Percentiles rank a stretch among this genome's conserved stretches.
These are phyloP conservation scores for Alternaria triticina DNA, from an alignment of 2,329 filamentous ascomycete species.

Conservation along the genomic window DNA sequence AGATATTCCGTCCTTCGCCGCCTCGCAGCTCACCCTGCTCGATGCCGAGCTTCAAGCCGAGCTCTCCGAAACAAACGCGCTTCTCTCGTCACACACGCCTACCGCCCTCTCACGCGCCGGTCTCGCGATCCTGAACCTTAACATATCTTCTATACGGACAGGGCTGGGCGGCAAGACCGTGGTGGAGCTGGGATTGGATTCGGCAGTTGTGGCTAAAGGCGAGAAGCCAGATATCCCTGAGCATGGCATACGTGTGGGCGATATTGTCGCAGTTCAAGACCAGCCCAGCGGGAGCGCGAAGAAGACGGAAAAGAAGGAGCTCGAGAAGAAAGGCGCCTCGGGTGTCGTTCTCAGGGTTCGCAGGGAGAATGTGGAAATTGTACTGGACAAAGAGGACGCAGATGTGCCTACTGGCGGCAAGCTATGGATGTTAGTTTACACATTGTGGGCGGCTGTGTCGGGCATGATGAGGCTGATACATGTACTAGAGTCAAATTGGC, in stretches of 20 bases:
- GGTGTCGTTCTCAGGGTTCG: constrained; percentile 74
- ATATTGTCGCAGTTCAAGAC: constrained; percentile 78
- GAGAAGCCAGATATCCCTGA: constrained; percentile 66
- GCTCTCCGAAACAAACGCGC: constrained; percentile 70
- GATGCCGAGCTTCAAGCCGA: constrained; percentile 74
- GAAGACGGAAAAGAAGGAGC: constrained; percentile 73
- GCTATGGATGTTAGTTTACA: constrained; percentile 65
- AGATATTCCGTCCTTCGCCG: constrained; percentile 72
- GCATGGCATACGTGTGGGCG: constrained; percentile 77
- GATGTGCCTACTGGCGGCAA: constrained; percentile 61
- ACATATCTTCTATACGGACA: constrained; percentile 77
- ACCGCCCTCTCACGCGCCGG: constrained; percentile 74
- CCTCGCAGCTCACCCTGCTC: constrained; percentile 73
- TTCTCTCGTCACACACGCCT: constrained; percentile 73
- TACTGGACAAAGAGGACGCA: constrained; percentile 69
- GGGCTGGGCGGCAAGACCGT: constrained; percentile 92
- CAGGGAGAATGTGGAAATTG: constrained; percentile 66
- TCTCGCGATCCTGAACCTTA: constrained; percentile 79
- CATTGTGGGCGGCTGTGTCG: not conserved
- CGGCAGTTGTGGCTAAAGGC: constrained; percentile 63
- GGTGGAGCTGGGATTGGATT: constrained; percentile 77
- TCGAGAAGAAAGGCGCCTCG: constrained; percentile 70
- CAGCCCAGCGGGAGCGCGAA: constrained; percentile 74
- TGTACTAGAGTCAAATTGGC: constrained; percentile 66
- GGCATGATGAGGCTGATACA: constrained; percentile 40